phyloP scores from a whole-genome alignment of 2,329 filamentous ascomycete genomes.

The Fusarium torreyae region DNA sequence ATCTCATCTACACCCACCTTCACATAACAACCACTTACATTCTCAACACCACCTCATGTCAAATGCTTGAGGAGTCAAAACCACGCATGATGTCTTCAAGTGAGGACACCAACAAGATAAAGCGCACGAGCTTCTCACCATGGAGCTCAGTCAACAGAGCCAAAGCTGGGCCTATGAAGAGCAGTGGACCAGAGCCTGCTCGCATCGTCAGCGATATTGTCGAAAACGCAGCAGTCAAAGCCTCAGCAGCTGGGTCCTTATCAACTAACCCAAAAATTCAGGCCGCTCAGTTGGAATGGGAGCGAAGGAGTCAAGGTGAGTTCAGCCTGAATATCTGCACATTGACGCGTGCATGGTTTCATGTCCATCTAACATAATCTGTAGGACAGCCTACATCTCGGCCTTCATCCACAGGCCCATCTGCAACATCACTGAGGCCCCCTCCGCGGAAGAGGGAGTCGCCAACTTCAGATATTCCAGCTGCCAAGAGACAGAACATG shows the following conservation, averaged over 20 bases:
- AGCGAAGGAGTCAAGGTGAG: conserved; percentile 33
- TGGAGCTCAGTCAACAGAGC: conserved; percentile 35
- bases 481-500: conserved; percentile 20
- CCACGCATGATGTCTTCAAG: conserved; percentile 14
- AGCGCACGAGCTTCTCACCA: conserved; percentile 35
- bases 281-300: conserved; percentile 53
- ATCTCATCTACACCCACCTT: neutral
- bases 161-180: conserved; percentile 7
- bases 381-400: conserved; percentile 19
- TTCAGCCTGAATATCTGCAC: neutral
- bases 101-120: conserved; percentile 31
- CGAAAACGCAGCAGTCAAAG: conserved; percentile 4
- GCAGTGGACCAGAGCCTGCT: conserved; percentile 21
- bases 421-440: conserved; percentile 2
- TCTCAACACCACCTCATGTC: no score
- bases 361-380: conserved; percentile 11
- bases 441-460: conserved; percentile 34
- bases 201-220: conserved; percentile 48
- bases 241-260: conserved; percentile 18
- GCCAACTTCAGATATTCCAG: conserved; percentile 11
- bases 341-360: neutral
- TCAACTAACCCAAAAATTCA: conserved; percentile 45
- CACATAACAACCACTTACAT: neutral
- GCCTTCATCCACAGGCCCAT: conserved; percentile 15
- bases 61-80: conserved; percentile 20